Evolutionary conservation across 2,329 filamentous ascomycete genomes (phyloP), one percentile per base, ranked within the genome.

Genomic region (Neofusicoccum ribis): DNA sequence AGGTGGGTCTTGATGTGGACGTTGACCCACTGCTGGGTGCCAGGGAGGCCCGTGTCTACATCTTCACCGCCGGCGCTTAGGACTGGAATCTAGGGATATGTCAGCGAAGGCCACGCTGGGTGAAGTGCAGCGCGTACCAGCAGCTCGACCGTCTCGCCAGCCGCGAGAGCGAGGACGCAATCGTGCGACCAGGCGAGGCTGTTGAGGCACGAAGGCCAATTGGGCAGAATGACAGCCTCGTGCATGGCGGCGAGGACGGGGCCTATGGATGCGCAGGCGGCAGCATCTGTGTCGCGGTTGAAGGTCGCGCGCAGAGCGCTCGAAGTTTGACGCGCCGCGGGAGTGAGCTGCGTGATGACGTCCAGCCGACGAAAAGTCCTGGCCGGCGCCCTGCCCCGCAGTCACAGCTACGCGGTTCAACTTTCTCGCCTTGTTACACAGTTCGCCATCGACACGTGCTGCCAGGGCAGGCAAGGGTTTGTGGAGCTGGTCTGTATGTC

Each of bases 121-220:
- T 44, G 31, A 34, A 39, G 44, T 3, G 27, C 51, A 11, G 39
- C 27, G n/a, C 66, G 65, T 72, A 85, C 78, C 68, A 88, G 71
- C 44, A 88, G 76, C 47, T 85, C 80, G 17, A 88, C 80, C 67
- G 80, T 76, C 69, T 88, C 85, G 60, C 84, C 83, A 11, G 82
- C 82, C 14, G 84, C 84, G 52, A 88, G 74, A 6, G 85, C 86
- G 50, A 89, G 79, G 56, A 84, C 82, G 51, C 85, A 84, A 69
- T 88, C 85, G 44, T 79, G 73, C 6, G 86, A 88, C 85, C 86
- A 89, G 60, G 81, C 78, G n/a, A 88, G 73, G 56, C 83, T 84
- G 69, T 84, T 77, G 31, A 79, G 73, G 66, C 81, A 82, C 3
- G 82, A 82, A 2, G 86, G 85, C 76, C 81, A 85, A 63, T 82